phyloP scores from a whole-genome alignment of 257 asterid species.

The Petunia axillaris region DNA sequence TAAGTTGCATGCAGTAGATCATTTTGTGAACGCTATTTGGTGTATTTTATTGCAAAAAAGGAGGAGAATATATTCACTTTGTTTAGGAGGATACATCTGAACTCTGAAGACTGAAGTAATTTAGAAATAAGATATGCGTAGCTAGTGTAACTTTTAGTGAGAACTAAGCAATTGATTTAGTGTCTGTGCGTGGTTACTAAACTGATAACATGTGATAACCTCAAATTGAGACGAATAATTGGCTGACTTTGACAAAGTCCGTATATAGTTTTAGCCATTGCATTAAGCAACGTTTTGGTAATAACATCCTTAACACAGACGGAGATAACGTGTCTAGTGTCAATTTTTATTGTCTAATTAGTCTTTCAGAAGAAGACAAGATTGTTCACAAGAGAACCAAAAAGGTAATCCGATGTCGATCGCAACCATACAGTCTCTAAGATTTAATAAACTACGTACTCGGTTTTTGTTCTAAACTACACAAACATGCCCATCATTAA shows the following conservation, averaged over 20 bases:
- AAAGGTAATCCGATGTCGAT: background rate
- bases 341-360: background rate
- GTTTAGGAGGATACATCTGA: background rate
- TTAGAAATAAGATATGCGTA: background rate
- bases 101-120: background rate
- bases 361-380: background rate
- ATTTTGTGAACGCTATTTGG: background rate
- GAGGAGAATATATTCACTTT: background rate
- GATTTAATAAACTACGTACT: too few relatives aligned
- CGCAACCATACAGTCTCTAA: background rate
- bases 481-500: background rate
- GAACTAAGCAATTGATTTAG: background rate
- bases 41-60: background rate
- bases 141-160: slow-evolving; percentile 10
- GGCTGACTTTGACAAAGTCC: background rate
- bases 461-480: background rate
- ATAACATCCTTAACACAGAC: background rate
- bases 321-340: background rate
- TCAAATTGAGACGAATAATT: background rate
- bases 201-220: background rate
- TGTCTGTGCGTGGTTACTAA: background rate
- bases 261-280: background rate
- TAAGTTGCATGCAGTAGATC: background rate
- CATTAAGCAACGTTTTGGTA: slow-evolving; percentile 10
- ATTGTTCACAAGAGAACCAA: background rate